Percentiles rank a stretch among this genome's conserved stretches.
Conservation (phyloP, 768 basidiomycete species). For the Pluteus cervinus region DNA sequence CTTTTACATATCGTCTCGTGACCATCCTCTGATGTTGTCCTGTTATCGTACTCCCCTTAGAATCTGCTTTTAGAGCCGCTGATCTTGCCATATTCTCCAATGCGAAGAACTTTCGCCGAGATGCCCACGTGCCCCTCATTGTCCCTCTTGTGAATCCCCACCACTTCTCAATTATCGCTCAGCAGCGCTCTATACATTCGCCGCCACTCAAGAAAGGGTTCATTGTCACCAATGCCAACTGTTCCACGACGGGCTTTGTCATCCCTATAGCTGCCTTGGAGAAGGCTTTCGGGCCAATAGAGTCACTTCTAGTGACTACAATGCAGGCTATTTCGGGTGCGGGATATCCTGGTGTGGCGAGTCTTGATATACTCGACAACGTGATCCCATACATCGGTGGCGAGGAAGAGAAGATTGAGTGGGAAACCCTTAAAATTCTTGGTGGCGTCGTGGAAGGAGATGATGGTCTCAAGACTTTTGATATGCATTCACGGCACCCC, state of each 20-base stretch:
- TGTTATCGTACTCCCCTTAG: slow-evolving; percentile 32
- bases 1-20: background rate
- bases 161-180: slow-evolving; percentile 78
- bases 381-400: slow-evolving; percentile 91
- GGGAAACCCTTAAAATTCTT: slow-evolving; percentile 97
- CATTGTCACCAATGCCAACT: slow-evolving; percentile 98
- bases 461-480: slow-evolving; percentile 58
- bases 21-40: slow-evolving; percentile 2
- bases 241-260: slow-evolving; percentile 90
- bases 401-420: slow-evolving; percentile 98
- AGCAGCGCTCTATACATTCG: slow-evolving; percentile 67
- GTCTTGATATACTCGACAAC: slow-evolving; percentile 92
- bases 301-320: slow-evolving; percentile 86
- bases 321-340: slow-evolving; percentile 97
- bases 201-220: slow-evolving; percentile 78
- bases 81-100: slow-evolving; percentile 95
- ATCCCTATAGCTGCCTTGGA: slow-evolving; percentile 91
- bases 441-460: slow-evolving; percentile 67
- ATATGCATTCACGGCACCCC: slow-evolving; percentile 76
- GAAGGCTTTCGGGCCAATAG: slow-evolving; percentile 88
- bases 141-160: slow-evolving; percentile 92
- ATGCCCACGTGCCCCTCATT: slow-evolving; percentile 89
- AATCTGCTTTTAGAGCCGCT: slow-evolving; percentile 78
- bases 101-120: slow-evolving; percentile 92
- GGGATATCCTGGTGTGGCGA: slow-evolving; percentile 93